phyloP scores from a whole-genome alignment of 148 eudicot species.

The Chenopodium suecicum region DNA sequence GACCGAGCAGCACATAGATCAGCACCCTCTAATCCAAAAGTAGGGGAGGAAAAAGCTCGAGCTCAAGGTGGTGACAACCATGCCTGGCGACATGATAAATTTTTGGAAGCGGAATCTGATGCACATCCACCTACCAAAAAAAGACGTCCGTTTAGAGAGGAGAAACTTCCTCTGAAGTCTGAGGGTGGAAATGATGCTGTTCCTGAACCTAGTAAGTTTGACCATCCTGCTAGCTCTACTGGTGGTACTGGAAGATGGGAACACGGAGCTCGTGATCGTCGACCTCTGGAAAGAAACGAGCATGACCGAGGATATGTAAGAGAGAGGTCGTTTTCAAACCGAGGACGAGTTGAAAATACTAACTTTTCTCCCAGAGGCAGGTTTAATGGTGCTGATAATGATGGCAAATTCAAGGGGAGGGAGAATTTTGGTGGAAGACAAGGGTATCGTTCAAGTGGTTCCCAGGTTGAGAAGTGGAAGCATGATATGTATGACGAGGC shows the following conservation, averaged over 20 bases:
- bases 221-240: conserved; percentile 24
- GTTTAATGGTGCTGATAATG: conserved; percentile 35
- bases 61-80: conserved; percentile 42
- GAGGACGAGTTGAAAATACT: conserved; percentile 37
- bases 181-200: conserved; percentile 31
- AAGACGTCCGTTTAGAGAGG: conserved; percentile 80
- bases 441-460: conserved; percentile 44
- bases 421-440: conserved; percentile 50
- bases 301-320: conserved; percentile 41
- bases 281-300: conserved; percentile 41
- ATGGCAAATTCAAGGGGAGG: conserved; percentile 40
- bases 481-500: conserved; percentile 86
- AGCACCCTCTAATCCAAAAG: conserved; percentile 28
- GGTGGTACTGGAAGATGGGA: conserved; percentile 37
- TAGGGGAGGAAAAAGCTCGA: conserved; percentile 44
- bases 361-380: conserved; percentile 45
- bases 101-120: conserved; percentile 43
- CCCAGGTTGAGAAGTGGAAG: conserved; percentile 83
- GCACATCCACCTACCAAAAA: conserved; percentile 49
- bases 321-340: conserved; percentile 31
- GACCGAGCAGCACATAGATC: conserved; percentile 32
- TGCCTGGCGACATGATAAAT: conserved; percentile 66
- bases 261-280: conserved; percentile 45
- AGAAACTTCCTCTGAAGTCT: conserved; percentile 47
- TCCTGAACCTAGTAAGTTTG: conserved; percentile 32